phyloP scores from a whole-genome alignment of 2,329 filamentous ascomycete genomes.

The Cercospora sesami region DNA sequence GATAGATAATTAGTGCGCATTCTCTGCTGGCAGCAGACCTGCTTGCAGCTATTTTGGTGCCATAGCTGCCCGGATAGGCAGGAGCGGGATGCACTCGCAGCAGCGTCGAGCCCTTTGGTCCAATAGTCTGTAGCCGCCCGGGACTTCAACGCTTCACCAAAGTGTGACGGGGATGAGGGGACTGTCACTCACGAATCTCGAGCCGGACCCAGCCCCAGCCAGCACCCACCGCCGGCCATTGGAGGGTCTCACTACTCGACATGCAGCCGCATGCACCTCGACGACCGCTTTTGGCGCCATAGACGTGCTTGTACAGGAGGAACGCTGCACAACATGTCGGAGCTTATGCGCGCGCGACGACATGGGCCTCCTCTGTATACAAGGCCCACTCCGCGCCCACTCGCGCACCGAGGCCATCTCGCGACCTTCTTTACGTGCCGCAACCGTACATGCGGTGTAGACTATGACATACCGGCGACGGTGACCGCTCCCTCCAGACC shows the following conservation, averaged over 20 bases:
- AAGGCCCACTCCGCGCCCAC: conserved; percentile 45
- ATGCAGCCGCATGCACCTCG: conserved; percentile 22
- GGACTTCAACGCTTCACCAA: conserved; percentile 14
- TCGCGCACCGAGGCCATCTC: conserved; percentile 44
- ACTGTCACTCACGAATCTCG: conserved; percentile 21
- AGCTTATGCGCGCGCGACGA: conserved; percentile 40
- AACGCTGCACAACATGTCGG: conserved; percentile 34
- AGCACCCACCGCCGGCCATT: conserved; percentile 18
- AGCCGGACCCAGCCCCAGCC: conserved; percentile 14
- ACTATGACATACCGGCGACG: conserved; percentile 29
- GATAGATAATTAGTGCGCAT: conserved; percentile 10
- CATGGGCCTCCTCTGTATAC: conserved; percentile 42
- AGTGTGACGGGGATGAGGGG: conserved; percentile 27
- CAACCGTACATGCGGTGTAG: conserved; percentile 30
- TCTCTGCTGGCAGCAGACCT: background rate
- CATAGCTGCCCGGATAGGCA: conserved; percentile 8
- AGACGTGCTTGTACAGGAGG: conserved; percentile 25
- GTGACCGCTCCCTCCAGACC: conserved; percentile 20
- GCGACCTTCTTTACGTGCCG: conserved; percentile 39
- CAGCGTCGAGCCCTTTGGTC: conserved; percentile 14
- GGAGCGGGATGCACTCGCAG: conserved; percentile 11
- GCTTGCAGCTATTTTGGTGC: conserved; percentile 19
- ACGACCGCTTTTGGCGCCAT: conserved; percentile 32
- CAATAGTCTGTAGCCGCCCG: conserved; percentile 27
- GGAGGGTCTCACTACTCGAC: conserved; percentile 15